Evolutionary conservation across 768 basidiomycete species (phyloP).

Genomic region (Boletus pseudopeckii): DNA sequence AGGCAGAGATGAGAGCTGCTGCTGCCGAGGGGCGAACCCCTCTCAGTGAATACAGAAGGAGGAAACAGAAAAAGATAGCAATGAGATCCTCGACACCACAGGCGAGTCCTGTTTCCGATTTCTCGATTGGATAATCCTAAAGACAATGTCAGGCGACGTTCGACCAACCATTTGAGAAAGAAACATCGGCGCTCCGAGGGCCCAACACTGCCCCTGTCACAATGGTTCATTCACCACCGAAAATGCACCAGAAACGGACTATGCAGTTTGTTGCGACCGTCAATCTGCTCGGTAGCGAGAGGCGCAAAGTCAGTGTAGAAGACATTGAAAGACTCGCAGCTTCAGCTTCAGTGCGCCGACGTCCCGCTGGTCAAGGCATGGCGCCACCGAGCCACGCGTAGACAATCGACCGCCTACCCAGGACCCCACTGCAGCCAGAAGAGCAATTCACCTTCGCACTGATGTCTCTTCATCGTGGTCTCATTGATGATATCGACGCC

Average conservation of each 20-base stretch:
- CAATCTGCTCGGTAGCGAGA: background rate
- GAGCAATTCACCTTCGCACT: background rate
- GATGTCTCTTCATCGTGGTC: background rate
- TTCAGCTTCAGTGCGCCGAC: slow-evolving; percentile 5
- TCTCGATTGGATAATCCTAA: background rate
- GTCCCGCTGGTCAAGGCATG: background rate
- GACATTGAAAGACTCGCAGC: slow-evolving; percentile 15
- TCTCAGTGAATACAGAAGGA: slow-evolving; percentile 22
- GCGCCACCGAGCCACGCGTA: background rate
- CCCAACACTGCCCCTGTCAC: background rate
- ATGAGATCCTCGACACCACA: slow-evolving; percentile 1
- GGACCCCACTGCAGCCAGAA: background rate
- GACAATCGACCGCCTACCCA: background rate
- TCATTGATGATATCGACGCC: background rate
- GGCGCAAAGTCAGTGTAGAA: slow-evolving; percentile 6
- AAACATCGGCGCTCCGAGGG: background rate
- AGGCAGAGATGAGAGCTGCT: slow-evolving; percentile 18
- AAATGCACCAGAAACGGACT: background rate
- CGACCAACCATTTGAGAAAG: background rate
- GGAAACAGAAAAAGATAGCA: slow-evolving; percentile 17
- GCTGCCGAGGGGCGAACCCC: slow-evolving; percentile 21
- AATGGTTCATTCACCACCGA: background rate
- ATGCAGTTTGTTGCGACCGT: background rate
- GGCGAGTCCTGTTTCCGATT: slow-evolving; percentile 5
- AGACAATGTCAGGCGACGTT: background rate